Evolutionary conservation across 2,329 filamentous ascomycete genomes (phyloP), one percentile per base, ranked within the genome.

Genomic region (Sporothrix euskadiensis): DNA sequence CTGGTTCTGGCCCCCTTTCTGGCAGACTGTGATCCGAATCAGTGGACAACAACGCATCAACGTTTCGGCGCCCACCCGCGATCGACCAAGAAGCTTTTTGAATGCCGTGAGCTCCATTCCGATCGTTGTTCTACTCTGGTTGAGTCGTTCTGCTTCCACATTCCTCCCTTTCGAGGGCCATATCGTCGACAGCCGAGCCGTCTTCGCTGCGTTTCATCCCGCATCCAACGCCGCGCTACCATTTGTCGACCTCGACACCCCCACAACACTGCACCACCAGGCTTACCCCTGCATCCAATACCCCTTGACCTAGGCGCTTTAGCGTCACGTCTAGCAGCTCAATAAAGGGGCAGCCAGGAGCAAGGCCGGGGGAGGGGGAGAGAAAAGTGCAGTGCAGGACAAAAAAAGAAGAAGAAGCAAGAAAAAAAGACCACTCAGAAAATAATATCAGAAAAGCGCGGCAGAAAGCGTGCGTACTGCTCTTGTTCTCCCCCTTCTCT

Each of bases 211-310:
- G 72, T 73, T 73, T 73, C 72, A 73, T 73, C 68, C 72, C 59
- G 39, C 52, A 57, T 22, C 49, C 68, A 68, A 66, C 47, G 35
- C 59, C 47, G 32, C 35, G 26, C 68, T 71, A 5, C 65, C 61
- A 69, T 52, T 69, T 41, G 41, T 56, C 63, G 32, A 47, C 54
- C 22, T 59, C 26, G 9, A 44, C 59, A 57, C 57, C 71, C 35
- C 49, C 57, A 65, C 70, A 74, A 57, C 71, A 32, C 39, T 66
- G 49, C 47, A 30, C n/a, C 32, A 66, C n/a, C 22, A 56, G 59
- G 39, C 63, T 54, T 72, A 59, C 74, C 74, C 74, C 74, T 75
- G 74, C 74, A 74, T 74, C 66, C 72, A 69, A 69, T 73, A 63
- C 72, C 72, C 74, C 72, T 75, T 69, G 66, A 16, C 71, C 73